Conservation (phyloP, 2,329 filamentous ascomycete species). For the Ascocoryne sarcoides region DNA sequence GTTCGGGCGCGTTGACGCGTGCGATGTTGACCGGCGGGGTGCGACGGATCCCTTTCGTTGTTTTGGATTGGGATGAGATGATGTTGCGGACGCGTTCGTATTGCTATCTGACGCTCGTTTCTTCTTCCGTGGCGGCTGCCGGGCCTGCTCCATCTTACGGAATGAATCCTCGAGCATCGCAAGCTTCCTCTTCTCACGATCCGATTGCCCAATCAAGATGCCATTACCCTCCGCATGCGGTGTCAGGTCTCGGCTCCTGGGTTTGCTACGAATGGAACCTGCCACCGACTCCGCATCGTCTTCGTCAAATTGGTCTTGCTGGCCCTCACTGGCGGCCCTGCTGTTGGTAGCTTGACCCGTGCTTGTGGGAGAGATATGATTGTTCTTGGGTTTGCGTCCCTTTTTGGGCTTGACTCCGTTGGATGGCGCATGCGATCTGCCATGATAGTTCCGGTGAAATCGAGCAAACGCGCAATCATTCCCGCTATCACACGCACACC, state of each 20-base stretch:
- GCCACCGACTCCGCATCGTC: slow-evolving; percentile 42
- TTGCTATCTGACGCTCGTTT: slow-evolving; percentile 45
- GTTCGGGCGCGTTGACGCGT: slow-evolving; percentile 16
- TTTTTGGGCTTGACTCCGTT: slow-evolving; percentile 28
- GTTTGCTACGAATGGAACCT: slow-evolving; percentile 51
- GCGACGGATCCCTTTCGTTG: slow-evolving; percentile 25
- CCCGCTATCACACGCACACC: slow-evolving; percentile 64
- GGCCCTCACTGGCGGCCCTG: slow-evolving; percentile 54
- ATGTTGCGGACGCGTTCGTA: slow-evolving; percentile 3
- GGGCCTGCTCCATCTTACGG: slow-evolving; percentile 51
- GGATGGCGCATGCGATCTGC: slow-evolving; percentile 39
- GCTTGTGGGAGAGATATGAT: slow-evolving; percentile 51
- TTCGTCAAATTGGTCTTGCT: slow-evolving; percentile 45
- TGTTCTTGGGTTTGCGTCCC: slow-evolving; percentile 40
- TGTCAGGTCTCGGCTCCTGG: slow-evolving; percentile 57
- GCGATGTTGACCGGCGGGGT: slow-evolving; percentile 20
- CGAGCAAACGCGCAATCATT: slow-evolving; percentile 54
- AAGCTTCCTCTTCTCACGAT: slow-evolving; percentile 59
- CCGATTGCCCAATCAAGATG: slow-evolving; percentile 50
- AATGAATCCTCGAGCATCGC: slow-evolving; percentile 58
- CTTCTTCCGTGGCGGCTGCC: slow-evolving; percentile 53
- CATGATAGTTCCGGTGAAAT: slow-evolving; percentile 50
- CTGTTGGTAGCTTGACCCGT: slow-evolving; percentile 55
- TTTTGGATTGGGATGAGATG: slow-evolving; percentile 19
- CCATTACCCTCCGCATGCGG: slow-evolving; percentile 41